Conservation (phyloP, 352 stramenopile species). For the Phytophthora palmivora region DNA sequence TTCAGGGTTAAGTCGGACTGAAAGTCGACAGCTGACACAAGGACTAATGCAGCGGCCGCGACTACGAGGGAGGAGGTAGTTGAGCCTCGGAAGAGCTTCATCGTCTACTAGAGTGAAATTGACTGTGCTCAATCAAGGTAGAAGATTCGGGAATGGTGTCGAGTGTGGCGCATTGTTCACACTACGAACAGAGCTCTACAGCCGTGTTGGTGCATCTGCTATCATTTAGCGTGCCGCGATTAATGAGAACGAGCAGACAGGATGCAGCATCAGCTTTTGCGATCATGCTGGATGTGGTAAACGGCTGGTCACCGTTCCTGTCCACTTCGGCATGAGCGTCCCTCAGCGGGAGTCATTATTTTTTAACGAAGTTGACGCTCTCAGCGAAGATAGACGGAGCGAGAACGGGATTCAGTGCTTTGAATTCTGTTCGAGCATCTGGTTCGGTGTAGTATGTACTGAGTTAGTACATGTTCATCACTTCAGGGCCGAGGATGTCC, state of each 20-base stretch:
- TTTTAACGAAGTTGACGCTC: constrained; percentile 2
- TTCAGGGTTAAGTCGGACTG: constrained; percentile 8
- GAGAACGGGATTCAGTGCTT: constrained; percentile 5
- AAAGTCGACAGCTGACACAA: constrained; percentile 15
- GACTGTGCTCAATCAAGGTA: constrained; percentile 3
- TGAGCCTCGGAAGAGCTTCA: constrained; percentile 12
- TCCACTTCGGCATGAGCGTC: constrained; percentile 4
- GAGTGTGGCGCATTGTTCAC: constrained; percentile 2
- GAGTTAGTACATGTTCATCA: constrained; percentile 16
- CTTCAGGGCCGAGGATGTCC: constrained; percentile 4
- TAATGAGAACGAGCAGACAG: constrained; percentile 1
- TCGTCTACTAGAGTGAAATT: constrained; percentile 5
- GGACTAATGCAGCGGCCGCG: background rate
- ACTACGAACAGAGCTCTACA: constrained; percentile 14
- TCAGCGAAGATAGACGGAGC: background rate
- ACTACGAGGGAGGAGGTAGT: background rate
- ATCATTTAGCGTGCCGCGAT: constrained; percentile 21
- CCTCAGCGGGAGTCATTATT: too few relatives aligned
- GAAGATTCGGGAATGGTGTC: constrained; percentile 20
- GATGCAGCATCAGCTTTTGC: background rate
- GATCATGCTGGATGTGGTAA: constrained; percentile 1
- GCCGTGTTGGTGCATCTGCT: constrained; percentile 15
- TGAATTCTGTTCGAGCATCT: constrained; percentile 10
- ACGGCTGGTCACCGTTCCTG: constrained; percentile 7
- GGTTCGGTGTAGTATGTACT: too few relatives aligned